Evolutionary conservation across 768 basidiomycete genomes (phyloP), one percentile per base, ranked within the genome.

Genomic region (Paxillus involutus): DNA sequence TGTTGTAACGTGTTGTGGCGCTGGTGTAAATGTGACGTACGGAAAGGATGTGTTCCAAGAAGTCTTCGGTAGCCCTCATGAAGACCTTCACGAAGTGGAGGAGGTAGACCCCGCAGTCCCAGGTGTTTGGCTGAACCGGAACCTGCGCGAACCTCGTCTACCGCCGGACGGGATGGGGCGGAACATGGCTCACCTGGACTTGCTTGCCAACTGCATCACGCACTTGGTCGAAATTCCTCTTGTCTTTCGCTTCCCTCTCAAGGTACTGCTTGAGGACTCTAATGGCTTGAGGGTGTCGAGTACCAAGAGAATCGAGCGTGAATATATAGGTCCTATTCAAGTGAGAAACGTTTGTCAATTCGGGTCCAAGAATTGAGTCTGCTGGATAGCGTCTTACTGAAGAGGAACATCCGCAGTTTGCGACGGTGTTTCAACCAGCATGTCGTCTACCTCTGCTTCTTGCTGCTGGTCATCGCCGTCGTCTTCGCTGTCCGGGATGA

Each of bases 51-150:
- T 78, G 70, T 9, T 75, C 58, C 49, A 77, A 73, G 53, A 85
- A 82, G 16, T 71, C 64, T 0, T 68, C 63, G 0, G 92, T 88
- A 49, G 88, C 72, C 8, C 65, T 71, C 70, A 97, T 81, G 64
- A 98, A 91, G 0, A 81, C 83, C 60, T 85, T 76, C 8, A 86
- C 89, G 47, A 92, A 92, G 64, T 98, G 94, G 11, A 98, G 75
- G 12, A 98, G 77, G 68, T 91, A 99, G 29, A 97, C 67, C 6
- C 97, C 97, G 60, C 97, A 99, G 68, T 98, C 95, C 63, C 86
- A 91, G 58, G 77, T 91, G 65, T 98, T 98, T 14, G 84, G 83
- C 65, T 99, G 97, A 21, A 76, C 74, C 4, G 96, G 96, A 4
- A 94, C 91, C 92, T 96, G 59, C 4, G 40, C 36, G 30, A 14